phyloP scores from a whole-genome alignment of 495 filamentous ascomycete species.

The Xylaria flabelliformis region DNA sequence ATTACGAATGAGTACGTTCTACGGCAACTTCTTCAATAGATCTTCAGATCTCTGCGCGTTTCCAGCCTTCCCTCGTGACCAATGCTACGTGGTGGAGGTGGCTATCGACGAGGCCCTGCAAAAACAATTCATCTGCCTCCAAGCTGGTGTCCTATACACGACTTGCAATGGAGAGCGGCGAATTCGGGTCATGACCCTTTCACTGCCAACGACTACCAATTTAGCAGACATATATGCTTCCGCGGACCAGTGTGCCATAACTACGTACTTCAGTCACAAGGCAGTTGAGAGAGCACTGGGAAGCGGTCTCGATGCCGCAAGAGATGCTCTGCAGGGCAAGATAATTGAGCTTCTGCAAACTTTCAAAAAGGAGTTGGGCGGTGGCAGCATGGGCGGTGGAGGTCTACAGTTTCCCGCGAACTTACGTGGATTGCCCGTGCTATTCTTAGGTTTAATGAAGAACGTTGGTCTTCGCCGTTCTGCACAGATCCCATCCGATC shows the following conservation, averaged over 20 bases:
- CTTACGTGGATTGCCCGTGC: constrained; percentile 80
- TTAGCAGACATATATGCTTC: constrained; percentile 92
- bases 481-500: constrained; percentile 93
- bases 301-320: constrained; percentile 85
- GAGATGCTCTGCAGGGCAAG: constrained; percentile 89
- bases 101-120: constrained; percentile 93
- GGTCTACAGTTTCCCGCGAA: constrained; percentile 95
- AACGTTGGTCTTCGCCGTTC: constrained; percentile 95
- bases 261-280: constrained; percentile 96
- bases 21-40: constrained; percentile 99
- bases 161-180: constrained; percentile 96
- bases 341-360: constrained; percentile 91
- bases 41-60: constrained; percentile 97
- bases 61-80: constrained; percentile 95
- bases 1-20: constrained; percentile 95
- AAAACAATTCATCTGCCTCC: constrained; percentile 94
- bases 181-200: constrained; percentile 92
- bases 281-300: constrained; percentile 89
- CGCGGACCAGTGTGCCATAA: constrained; percentile 90
- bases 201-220: constrained; percentile 88
- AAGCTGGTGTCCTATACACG: constrained; percentile 96
- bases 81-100: constrained; percentile 98
- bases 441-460: constrained; percentile 95
- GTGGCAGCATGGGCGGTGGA: constrained; percentile 90
- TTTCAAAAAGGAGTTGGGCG: constrained; percentile 95